Base-by-base conservation (phyloP, 2,329 filamentous ascomycete genomes). In the Penicillium sp. region DNA sequence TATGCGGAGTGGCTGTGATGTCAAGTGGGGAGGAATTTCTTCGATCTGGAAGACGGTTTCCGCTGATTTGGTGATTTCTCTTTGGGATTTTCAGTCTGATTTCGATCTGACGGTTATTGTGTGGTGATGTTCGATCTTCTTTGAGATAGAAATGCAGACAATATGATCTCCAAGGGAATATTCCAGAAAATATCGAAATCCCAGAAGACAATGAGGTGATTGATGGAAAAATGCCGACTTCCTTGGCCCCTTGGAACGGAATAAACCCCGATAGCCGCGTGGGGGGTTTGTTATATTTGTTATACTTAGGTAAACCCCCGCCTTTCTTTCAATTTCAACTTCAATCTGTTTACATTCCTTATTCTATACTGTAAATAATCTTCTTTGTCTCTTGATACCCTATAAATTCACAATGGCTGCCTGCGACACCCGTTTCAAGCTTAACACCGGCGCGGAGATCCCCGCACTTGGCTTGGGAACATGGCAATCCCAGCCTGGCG, bases 391-490 rank as follows among this genome's bases (percentile, higher is more conserved):
- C 11, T 32, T 35, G 44, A 46, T 46, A 46, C 44, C 29, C 44
- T 38, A 34, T 22, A 34, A 47, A 53, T 53, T 58, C 66, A 77
- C 53, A 59, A 86, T 86, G 82, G 75, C 81, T 56, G 64, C 69
- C 24, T 78, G 79, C 62, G 77, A 81, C 61, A 78, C 76, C 22
- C 69, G 66, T 39, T 87, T 85, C 74, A 85, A 82, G 68, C 81
- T 89, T 63, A 89, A 88, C 77, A 86, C 79, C 37, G 85, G 85
- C 56, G 74, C 78, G 55, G 76, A 83, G 60, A 88, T 89, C 59
- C 85, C 86, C 47, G 82, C 85, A 38, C 70, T 89, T 20, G 85
- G 85, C 50, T 78, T 88, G 31, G 85, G 85, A 65, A 88, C 85
- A 61, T 88, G 85, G 85, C 84, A 88, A 72, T 81, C 84, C 9